Evolutionary conservation across 768 basidiomycete genomes (phyloP).

Genomic region (Podaxis sp.): DNA sequence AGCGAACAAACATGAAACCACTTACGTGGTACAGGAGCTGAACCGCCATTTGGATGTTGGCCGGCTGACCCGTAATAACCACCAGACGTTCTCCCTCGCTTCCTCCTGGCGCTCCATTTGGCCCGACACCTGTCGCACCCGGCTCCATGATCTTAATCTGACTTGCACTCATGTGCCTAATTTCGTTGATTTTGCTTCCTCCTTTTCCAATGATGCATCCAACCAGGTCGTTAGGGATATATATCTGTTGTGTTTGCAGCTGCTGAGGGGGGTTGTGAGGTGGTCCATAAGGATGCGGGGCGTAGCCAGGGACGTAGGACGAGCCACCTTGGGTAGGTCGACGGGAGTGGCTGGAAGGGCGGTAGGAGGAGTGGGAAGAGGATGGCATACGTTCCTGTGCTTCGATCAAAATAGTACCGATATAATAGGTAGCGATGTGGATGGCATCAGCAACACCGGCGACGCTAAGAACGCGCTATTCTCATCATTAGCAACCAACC

Average conservation of each 20-base stretch:
- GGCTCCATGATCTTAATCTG: slow-evolving; percentile 99
- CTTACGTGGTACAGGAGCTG: slow-evolving; percentile 84
- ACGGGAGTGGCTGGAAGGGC: slow-evolving; percentile 49
- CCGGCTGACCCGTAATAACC: slow-evolving; percentile 93
- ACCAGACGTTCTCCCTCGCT: slow-evolving; percentile 90
- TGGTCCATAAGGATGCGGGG: slow-evolving; percentile 33
- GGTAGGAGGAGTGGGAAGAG: slow-evolving; percentile 63
- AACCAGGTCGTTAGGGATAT: slow-evolving; percentile 96
- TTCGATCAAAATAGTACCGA: slow-evolving; percentile 96
- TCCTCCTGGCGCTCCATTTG: slow-evolving; percentile 69
- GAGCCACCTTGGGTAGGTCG: slow-evolving; percentile 36
- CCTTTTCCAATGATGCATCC: slow-evolving; percentile 98
- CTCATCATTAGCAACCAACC: slow-evolving; percentile 15
- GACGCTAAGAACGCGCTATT: slow-evolving; percentile 92
- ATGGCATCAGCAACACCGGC: slow-evolving; percentile 99
- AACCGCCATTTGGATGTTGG: slow-evolving; percentile 96
- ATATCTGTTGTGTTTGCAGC: slow-evolving; percentile 96
- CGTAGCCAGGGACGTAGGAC: slow-evolving; percentile 69
- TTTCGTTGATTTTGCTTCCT: slow-evolving; percentile 98
- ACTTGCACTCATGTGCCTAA: slow-evolving; percentile 91
- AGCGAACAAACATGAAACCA: slow-evolving; percentile 13
- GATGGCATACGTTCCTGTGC: slow-evolving; percentile 84
- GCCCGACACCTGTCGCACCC: slow-evolving; percentile 69
- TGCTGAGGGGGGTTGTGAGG: slow-evolving; percentile 64
- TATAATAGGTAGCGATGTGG: slow-evolving; percentile 99